Evolutionary conservation across 1,284 basidiomycete genomes (phyloP), one percentile per base, ranked within the genome.

Genomic region (Ceratobasidium sp.): DNA sequence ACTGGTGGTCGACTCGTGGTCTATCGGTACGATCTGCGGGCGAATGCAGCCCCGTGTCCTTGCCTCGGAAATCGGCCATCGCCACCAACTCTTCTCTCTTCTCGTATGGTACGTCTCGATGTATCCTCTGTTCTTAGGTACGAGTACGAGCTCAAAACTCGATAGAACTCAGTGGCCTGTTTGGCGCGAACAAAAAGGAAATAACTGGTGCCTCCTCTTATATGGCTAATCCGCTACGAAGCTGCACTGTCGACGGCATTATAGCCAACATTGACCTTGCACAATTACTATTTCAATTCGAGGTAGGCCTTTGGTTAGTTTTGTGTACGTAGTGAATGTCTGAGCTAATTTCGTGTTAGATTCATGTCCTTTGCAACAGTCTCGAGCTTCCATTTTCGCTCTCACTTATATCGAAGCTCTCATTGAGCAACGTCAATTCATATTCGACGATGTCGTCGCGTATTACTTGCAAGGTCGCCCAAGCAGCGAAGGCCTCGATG

Each of bases 171-270:
- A 4, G 57, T 12, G 32, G 57, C 32, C 18, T 32, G 34, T 59
- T 59, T 39, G 32, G 32, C 28, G 21, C 57, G 16, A 39, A 41
- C 23, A 32, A 21, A 3, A 8, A 39, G 18, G 32, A 18, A 12
- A 32, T 59, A 16, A 34, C 14, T 10, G 57, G 28, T 21, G 12
- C 57, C 6, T 30, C 30, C 12, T 21, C 57, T 41, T 59, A 59
- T 21, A 59, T 39, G 28, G 57, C 57, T 21, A 59, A 59, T 23
- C 57, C 57, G 5, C 57, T 59, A 9, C 12, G 36, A 12, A 59
- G 57, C 57, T 59, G 57, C 23, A 41, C 36, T 21, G 57, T 59
- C 10, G 57, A 39, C 21, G 57, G 57, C 16, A 39, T 59, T 21
- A 5, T 39, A n/a, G 57, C 30, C 14, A 39, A 34, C 34, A 9